Base-by-base conservation (phyloP, 169 alveolate species). In the Babesia caballi region DNA sequence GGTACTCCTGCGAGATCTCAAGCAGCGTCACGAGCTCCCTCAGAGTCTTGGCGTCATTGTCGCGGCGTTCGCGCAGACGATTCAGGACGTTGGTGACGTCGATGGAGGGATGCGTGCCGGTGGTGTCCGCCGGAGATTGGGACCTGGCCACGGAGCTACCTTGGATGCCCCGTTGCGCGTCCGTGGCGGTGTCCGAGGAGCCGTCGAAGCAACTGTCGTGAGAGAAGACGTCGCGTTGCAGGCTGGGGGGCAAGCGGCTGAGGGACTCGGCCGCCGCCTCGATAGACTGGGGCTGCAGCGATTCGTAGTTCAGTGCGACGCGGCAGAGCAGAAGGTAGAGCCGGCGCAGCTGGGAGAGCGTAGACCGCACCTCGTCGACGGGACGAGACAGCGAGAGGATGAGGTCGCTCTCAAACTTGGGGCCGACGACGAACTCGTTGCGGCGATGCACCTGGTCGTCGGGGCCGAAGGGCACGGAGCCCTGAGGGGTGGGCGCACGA, bases 391-490 rank as follows among this genome's bases (percentile, higher is more conserved):
- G 40, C 27, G 65, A 27, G 12, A 68, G 61, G 9, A 58, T 47
- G 21, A 77, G 58, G 47, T 77, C 61, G 33, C 33, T 77, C 25
- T 42, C 69, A 19, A 67, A 66, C 59, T 44, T 77, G 15, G 57
- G 38, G 30, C 85, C 85, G 15, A 77, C 67, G 41, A 77, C 74
- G 28, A 77, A 77, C 68, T 77, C 82, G 59, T 77, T 77, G 9
- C 44, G 49, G 19, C 57, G 42, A 27, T 36, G 44, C 27, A 77
- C 11, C 72, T 77, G 75, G 51, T 77, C 53, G 14, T 19, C 19
- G 6, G 72, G 72, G 1, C 50, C 46, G 51, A 61, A 46, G 0
- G 70, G 66, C 12, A 53, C 41, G 27, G 69, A 27, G 2, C 53
- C 44, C 4, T 61, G 25, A 19, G 6, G 28, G 17, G 3, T n/a